These are phyloP conservation scores for Prunella vulgaris DNA, from an alignment of 257 asterid species.

Conservation along the genomic window DNA sequence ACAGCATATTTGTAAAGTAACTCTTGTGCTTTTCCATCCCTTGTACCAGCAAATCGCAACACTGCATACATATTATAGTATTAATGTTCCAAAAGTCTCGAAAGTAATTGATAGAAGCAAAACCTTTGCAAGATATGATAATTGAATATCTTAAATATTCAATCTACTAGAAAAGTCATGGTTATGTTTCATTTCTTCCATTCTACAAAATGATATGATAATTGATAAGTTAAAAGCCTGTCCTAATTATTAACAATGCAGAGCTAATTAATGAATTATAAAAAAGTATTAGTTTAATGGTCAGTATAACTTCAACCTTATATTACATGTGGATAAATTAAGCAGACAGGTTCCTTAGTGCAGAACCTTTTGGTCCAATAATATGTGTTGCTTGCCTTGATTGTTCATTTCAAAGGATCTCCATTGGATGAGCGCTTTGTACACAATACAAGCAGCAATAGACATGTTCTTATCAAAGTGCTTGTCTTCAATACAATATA, in stretches of 20 bases:
- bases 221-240: neutral
- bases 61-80: slow-evolving; percentile 41
- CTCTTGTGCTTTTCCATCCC: slow-evolving; percentile 88
- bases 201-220: slow-evolving; percentile 11
- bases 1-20: slow-evolving; percentile 78
- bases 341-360: neutral
- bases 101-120: slow-evolving; percentile 3
- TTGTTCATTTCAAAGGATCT: no score
- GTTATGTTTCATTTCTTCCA: neutral
- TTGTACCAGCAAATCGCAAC: slow-evolving; percentile 91
- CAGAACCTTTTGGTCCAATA: neutral
- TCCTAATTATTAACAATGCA: neutral
- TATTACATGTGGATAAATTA: neutral
- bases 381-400: no score
- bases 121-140: slow-evolving; percentile 6
- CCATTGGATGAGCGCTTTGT: no score
- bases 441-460: no score
- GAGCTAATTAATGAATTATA: neutral
- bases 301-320: neutral
- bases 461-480: no score
- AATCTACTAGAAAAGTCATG: neutral
- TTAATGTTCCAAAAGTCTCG: neutral
- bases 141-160: neutral
- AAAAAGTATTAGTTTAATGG: neutral
- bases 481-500: no score